These are phyloP conservation scores for Colletotrichum simmondsii DNA, from an alignment of 2,329 filamentous ascomycete genomes.

Conservation along the genomic window DNA sequence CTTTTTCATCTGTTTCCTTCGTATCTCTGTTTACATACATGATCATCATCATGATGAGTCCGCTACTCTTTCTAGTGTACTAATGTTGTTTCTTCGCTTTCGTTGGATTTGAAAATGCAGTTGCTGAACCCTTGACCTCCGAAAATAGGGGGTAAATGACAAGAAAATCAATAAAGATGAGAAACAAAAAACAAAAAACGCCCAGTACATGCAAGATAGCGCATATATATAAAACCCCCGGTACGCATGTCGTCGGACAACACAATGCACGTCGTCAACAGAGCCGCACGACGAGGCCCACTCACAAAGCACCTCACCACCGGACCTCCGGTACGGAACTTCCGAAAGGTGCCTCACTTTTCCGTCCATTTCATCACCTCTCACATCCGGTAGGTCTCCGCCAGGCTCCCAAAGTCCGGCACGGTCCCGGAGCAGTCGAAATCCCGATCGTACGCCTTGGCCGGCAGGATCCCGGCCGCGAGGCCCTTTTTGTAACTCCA, in stretches of 20 bases:
- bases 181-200: background rate
- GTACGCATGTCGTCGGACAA: background rate
- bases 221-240: background rate
- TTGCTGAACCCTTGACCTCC: slow-evolving; percentile 3
- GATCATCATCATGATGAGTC: background rate
- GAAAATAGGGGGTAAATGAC: too few species aligned
- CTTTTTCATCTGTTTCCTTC: background rate
- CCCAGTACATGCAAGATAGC: slow-evolving; percentile 12
- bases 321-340: slow-evolving; percentile 8
- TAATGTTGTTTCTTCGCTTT: background rate
- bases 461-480: slow-evolving; percentile 81
- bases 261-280: background rate
- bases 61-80: background rate
- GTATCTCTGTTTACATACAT: background rate
- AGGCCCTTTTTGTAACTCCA: slow-evolving; percentile 93
- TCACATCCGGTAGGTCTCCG: slow-evolving; percentile 58
- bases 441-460: slow-evolving; percentile 75
- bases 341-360: background rate
- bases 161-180: background rate
- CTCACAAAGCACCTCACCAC: background rate
- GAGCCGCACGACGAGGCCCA: background rate
- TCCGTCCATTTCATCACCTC: background rate
- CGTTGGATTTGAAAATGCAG: background rate
- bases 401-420: slow-evolving; percentile 63
- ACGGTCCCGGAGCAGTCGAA: slow-evolving; percentile 74